Evolutionary conservation across 257 asterid genomes (phyloP), one percentile per base, ranked within the genome.

Genomic region (Gardenia jasminoides): DNA sequence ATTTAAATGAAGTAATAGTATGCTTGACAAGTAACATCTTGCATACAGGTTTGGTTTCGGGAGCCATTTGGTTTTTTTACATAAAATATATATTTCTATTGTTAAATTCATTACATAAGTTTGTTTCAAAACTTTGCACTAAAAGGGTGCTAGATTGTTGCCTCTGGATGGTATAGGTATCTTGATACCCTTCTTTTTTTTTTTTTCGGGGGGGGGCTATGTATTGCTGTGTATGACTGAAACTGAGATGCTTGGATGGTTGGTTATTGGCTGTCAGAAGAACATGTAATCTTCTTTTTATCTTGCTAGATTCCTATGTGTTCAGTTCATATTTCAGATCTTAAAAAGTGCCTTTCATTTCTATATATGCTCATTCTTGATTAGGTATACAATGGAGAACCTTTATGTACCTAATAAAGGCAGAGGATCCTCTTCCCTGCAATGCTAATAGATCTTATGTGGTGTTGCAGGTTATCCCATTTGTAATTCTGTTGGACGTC

Each of bases 381-480:
- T 19, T 20, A 19, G 22, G 20, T n/a, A 19, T 15, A 6, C 2
- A 56, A 56, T 56, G 62, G 62, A 56, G 62, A 56, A 56, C 26
- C 0, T 56, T 56, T 9, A 54, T 54, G 61, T 19, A 24, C 66
- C 28, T 24, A 59, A n/a, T 59, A 24, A 59, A 24, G 19, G 2
- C 7, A 17, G 47, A 36, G 39, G 50, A 19, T 33, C 69, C 39
- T 75, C 69, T 39, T 4, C 54, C 30, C 17, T 26, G 36, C 39
- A 26, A 7, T 20, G 48, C 59, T 75, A 41, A 61, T 75, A 36
- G 41, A 46, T 24, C 10, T 31, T 22, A 31, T 72, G 77, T 73
- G 83, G 78, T 79, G 19, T 39, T 80, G 90, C 88, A 93, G 99
- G 99, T 79, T 95, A 95, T 85, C 98, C 97, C 54, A 91, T 95